phyloP scores from a whole-genome alignment of 2,329 filamentous ascomycete species.

The Trichophyton simii region DNA sequence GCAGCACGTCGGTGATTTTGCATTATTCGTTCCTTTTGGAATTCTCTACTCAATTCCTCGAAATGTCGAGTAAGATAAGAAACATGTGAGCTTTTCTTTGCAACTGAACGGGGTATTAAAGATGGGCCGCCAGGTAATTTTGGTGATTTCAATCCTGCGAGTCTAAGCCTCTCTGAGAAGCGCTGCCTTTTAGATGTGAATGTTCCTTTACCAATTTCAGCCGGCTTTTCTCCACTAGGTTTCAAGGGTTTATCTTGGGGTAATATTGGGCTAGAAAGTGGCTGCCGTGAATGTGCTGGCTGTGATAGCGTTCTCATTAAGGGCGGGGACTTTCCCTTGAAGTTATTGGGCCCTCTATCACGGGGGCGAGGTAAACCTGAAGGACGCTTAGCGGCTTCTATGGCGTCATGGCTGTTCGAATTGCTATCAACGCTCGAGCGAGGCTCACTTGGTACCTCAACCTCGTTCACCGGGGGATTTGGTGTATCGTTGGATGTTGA shows the following conservation, averaged over 20 bases:
- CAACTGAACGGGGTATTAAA: constrained; percentile 76
- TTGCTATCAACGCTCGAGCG: constrained; percentile 7
- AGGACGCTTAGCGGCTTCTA: constrained; percentile 11
- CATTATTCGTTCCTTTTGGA: constrained; percentile 82
- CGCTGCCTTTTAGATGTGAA: constrained; percentile 51
- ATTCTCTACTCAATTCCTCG: constrained; percentile 90
- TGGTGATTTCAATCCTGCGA: constrained; percentile 50
- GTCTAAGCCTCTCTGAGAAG: constrained; percentile 57
- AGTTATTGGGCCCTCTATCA: constrained; percentile 26
- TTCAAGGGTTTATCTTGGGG: neutral
- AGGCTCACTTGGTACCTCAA: neutral
- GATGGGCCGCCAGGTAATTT: constrained; percentile 46
- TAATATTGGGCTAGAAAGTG: neutral
- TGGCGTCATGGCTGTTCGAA: neutral
- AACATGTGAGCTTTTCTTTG: constrained; percentile 59
- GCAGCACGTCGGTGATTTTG: constrained; percentile 69
- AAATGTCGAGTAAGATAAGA: constrained; percentile 91
- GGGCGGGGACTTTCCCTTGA: constrained; percentile 33
- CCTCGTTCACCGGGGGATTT: neutral
- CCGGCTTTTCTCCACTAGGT: neutral
- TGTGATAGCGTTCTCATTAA: constrained; percentile 41
- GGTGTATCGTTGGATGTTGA: neutral
- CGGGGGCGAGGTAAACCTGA: constrained; percentile 30
- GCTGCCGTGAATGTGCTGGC: constrained; percentile 26
- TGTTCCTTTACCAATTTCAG: neutral